phyloP scores from a whole-genome alignment of 169 alveolate species.

The Miamiensis avidus region DNA sequence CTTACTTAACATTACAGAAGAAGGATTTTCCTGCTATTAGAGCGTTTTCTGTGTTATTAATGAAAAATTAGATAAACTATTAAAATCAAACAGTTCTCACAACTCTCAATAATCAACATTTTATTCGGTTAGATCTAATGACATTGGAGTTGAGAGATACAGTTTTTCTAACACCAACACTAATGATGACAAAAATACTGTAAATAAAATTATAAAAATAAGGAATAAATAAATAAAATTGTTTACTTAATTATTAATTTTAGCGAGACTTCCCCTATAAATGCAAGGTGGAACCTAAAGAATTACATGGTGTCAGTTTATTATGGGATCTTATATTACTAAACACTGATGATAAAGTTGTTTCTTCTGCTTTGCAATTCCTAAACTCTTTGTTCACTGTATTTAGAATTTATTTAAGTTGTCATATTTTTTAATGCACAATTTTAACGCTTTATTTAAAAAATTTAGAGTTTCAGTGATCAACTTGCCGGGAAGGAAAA shows the following conservation, averaged over 20 bases:
- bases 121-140: too few relatives aligned
- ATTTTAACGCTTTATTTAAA: constrained; percentile 14
- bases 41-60: constrained; percentile 62
- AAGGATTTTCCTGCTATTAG: constrained; percentile 68
- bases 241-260: too few relatives aligned
- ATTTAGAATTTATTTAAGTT: not conserved
- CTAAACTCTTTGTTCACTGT: constrained; percentile 41
- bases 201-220: too few relatives aligned
- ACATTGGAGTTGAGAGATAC: too few relatives aligned
- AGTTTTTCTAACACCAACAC: not conserved
- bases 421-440: constrained; percentile 19
- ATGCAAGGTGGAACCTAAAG: constrained; percentile 28
- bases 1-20: constrained; percentile 43
- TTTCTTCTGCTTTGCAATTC: constrained; percentile 39
- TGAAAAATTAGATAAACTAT: constrained; percentile 31
- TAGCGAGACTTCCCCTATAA: not conserved
- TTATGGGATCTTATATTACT: constrained; percentile 55
- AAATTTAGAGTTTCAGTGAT: not conserved
- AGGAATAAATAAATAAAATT: too few relatives aligned
- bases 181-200: not conserved
- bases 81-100: not conserved
- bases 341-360: constrained; percentile 34
- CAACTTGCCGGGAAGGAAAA: constrained; percentile 7
- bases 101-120: not conserved
- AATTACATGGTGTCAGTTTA: constrained; percentile 52